These are phyloP conservation scores for Centella asiatica DNA, from an alignment of 129 eudicot genomes.

Conservation along the genomic window DNA sequence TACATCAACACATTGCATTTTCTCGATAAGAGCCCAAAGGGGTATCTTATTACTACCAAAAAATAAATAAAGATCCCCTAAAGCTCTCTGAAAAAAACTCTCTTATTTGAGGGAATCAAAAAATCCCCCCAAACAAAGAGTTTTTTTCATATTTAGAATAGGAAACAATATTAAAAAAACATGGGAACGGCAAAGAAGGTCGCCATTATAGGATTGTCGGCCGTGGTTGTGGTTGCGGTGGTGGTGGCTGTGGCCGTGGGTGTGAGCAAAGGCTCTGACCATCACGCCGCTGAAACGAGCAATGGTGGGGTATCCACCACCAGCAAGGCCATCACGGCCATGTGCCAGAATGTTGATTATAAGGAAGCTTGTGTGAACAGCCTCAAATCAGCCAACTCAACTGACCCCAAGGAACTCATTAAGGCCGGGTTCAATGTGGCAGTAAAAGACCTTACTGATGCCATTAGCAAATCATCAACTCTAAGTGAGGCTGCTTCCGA, in stretches of 20 bases:
- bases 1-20: background rate
- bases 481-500: constrained; percentile 42
- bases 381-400: constrained; percentile 27
- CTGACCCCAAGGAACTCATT: constrained; percentile 50
- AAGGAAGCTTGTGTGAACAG: constrained; percentile 40
- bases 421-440: constrained; percentile 37
- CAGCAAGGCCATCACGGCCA: constrained; percentile 37
- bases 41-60: constrained; percentile 9
- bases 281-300: background rate
- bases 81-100: constrained; percentile 13
- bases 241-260: constrained; percentile 38
- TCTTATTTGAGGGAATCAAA: background rate
- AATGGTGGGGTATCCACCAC: constrained; percentile 13
- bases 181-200: constrained; percentile 24
- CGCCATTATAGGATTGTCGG: constrained; percentile 27
- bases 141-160: background rate
- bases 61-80: constrained; percentile 6
- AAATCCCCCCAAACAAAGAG: background rate
- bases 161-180: background rate
- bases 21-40: constrained; percentile 17
- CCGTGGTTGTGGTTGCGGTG: constrained; percentile 51
- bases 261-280: background rate
- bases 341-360: constrained; percentile 61
- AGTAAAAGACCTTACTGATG: constrained; percentile 18
- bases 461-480: constrained; percentile 22